phyloP scores from a whole-genome alignment of 768 basidiomycete species.

The Candolleomyces aberdarensis region DNA sequence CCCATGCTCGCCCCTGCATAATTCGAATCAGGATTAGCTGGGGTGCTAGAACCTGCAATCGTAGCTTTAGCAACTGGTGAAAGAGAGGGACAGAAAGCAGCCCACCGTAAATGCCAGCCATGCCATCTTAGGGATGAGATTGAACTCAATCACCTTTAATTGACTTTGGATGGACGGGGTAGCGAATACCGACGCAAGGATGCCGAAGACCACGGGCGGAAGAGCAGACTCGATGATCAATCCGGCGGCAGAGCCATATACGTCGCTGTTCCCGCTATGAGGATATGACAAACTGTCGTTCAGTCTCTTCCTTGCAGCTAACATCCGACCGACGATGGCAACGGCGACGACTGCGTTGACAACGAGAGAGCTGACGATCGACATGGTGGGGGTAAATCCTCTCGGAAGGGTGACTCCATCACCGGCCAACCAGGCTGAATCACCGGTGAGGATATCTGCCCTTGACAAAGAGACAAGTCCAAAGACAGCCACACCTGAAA shows the following conservation, averaged over 20 bases:
- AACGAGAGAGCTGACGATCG: not conserved
- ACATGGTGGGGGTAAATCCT: not conserved
- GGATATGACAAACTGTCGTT: not conserved
- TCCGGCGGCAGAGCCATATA: not conserved
- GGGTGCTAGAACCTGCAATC: not conserved
- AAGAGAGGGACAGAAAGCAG: too few species aligned
- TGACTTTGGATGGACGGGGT: not conserved
- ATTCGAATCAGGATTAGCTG: slow-evolving; percentile 3
- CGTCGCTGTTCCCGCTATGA: not conserved
- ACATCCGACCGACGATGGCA: not conserved
- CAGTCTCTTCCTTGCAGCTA: not conserved
- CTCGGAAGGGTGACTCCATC: not conserved
- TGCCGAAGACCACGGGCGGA: not conserved
- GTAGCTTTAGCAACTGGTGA: not conserved
- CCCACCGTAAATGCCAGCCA: slow-evolving; percentile 1
- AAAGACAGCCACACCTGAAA: not conserved
- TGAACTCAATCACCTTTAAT: not conserved
- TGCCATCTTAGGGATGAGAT: not conserved
- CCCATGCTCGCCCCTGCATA: slow-evolving; percentile 1
- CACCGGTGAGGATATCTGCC: not conserved
- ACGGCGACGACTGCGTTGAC: slow-evolving; percentile 1
- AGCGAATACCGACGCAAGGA: not conserved
- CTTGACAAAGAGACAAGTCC: not conserved
- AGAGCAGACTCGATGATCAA: not conserved
- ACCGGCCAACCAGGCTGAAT: not conserved